Base-by-base conservation (phyloP, 345 rosid species). In the Salix koriyanagi region DNA sequence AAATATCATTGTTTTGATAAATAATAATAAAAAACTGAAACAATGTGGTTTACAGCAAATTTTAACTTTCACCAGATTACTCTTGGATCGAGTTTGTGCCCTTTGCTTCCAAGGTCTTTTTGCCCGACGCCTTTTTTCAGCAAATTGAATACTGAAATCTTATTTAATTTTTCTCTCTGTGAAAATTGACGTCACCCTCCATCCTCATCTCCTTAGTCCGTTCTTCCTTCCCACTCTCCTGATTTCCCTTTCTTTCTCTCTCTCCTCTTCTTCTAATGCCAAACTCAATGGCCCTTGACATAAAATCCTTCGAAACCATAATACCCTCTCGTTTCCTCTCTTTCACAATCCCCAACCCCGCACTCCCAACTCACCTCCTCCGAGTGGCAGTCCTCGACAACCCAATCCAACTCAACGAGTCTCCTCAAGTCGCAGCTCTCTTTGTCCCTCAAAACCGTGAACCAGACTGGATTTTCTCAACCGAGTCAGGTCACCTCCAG, bases 401-500 rank as follows among this genome's bases (percentile, higher is more conserved):
- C 2, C 97, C 97, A 8, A 1, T 83, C 67, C 85, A 80, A 3
- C 77, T 58, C 54, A 9, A 36, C 0, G 73, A 67, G 30, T 30
- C 85, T 6, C 87, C 89, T 15, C 82, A 16, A 56, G 90, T 88
- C 36, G 97, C 96, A 34, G 92, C 90, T 79, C 86, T 91, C 72
- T 77, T 89, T 78, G 96, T 93, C 78, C 97, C 97, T 42, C 78
- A 61, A 56, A 73, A 52, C 69, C 94, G 97, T 81, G 94, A 93
- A 77, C 70, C 85, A 48, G 97, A 96, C 77, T 93, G 97, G 97
- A 71, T 91, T 70, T 96, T 91, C 87, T 88, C 91, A 83, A 89
- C 97, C n/a, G 97, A 95, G 79, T 73, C 87, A 10, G 98, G 99
- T 72, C 98, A 91, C 72, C 86, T 91, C 79, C 93, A 93, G 85